These are phyloP conservation scores for Chara braunii DNA, from an alignment of 139 green algal species.

Conservation along the genomic window DNA sequence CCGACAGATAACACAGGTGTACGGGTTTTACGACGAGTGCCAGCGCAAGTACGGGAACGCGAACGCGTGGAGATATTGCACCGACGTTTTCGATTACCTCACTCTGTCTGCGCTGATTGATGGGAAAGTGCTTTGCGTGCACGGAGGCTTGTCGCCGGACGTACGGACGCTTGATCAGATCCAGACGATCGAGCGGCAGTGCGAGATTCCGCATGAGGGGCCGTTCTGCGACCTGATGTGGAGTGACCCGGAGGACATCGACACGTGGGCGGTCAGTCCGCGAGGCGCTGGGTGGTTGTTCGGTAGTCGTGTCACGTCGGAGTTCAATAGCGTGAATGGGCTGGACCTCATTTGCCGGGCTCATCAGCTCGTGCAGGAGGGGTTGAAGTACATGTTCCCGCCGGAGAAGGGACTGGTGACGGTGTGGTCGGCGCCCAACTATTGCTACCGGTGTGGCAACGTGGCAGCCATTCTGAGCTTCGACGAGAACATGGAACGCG, in stretches of 20 bases:
- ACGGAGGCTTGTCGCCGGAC: constrained; percentile 92
- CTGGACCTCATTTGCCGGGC: constrained; percentile 92
- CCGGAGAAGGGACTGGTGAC: constrained; percentile 76
- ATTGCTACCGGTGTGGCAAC: constrained; percentile 99
- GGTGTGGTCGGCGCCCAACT: constrained; percentile 96
- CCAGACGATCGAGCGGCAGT: constrained; percentile 90
- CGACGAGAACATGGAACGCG: constrained; percentile 66
- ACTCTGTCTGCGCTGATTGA: constrained; percentile 89
- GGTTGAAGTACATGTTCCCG: constrained; percentile 98
- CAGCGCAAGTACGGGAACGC: constrained; percentile 97
- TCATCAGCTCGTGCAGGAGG: constrained; percentile 97
- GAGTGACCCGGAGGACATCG: constrained; percentile 97
- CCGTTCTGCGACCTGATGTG: constrained; percentile 91
- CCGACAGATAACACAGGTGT: constrained; percentile 96
- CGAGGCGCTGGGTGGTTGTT: constrained; percentile 95
- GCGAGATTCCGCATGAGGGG: constrained; percentile 94
- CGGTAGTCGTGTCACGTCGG: constrained; percentile 73
- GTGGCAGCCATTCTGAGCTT: constrained; percentile 94
- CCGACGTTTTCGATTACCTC: constrained; percentile 98
- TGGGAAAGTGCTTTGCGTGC: constrained; percentile 80
- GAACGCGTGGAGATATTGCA: constrained; percentile 99
- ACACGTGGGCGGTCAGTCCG: constrained; percentile 88
- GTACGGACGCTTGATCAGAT: constrained; percentile 94
- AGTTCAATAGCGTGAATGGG: constrained; percentile 80
- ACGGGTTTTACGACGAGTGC: constrained; percentile 98